These are phyloP conservation scores for Stenocarpella maydis DNA, from an alignment of 2,329 filamentous ascomycete species.

Conservation along the genomic window DNA sequence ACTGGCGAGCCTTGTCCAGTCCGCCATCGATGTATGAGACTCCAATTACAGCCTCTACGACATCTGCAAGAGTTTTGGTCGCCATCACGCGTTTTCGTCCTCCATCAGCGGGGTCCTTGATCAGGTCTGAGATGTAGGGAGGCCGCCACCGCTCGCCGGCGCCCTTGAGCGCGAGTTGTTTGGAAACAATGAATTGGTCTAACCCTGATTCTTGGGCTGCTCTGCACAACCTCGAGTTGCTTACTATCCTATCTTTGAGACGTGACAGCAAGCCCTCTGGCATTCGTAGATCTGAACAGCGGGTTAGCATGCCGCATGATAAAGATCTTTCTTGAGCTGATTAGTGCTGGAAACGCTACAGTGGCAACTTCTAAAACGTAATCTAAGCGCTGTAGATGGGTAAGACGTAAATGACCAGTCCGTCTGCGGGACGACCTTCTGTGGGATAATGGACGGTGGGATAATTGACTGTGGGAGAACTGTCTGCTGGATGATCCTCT, in stretches of 20 bases:
- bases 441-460: not conserved
- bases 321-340: too few relatives aligned
- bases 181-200: constrained; percentile 75
- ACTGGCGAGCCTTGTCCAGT: constrained; percentile 66
- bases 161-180: constrained; percentile 66
- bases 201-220: constrained; percentile 71
- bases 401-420: not conserved
- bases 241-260: too few relatives aligned
- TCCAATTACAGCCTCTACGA: constrained; percentile 86
- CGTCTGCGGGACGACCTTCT: not conserved
- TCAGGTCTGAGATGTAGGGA: constrained; percentile 57
- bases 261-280: too few relatives aligned
- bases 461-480: too few relatives aligned
- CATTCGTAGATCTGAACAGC: too few relatives aligned
- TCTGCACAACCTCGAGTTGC: too few relatives aligned
- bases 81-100: constrained; percentile 58
- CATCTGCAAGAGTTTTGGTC: constrained; percentile 84
- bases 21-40: constrained; percentile 76
- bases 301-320: too few relatives aligned
- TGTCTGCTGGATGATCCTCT: too few relatives aligned
- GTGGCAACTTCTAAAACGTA: not conserved
- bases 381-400: not conserved
- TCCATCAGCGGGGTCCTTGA: constrained; percentile 35
- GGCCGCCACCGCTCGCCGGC: constrained; percentile 72
- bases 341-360: not conserved